A percentile compares a stretch with the other conserved stretches of the same genome.
Conservation (phyloP, 257 asterid species). For the Rubia yunnanensis region DNA sequence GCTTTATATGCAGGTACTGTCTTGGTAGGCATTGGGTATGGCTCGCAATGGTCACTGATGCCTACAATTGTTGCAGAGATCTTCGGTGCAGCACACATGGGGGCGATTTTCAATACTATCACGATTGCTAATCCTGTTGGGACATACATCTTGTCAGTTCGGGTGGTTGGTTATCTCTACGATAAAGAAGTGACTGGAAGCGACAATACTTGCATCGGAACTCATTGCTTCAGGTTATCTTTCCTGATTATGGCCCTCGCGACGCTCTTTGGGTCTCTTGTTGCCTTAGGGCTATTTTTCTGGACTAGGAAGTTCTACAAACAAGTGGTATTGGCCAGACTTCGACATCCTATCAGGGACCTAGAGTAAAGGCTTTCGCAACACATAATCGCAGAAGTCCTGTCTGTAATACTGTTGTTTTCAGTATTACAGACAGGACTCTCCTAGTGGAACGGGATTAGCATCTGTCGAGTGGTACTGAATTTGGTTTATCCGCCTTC, state of each 20-base stretch:
- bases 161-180: slow-evolving; percentile 63
- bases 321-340: slow-evolving; percentile 31
- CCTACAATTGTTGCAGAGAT: slow-evolving; percentile 74
- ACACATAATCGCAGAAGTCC: background rate
- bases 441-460: too few relatives aligned
- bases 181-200: slow-evolving; percentile 42
- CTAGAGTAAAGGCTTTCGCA: slow-evolving; percentile 9
- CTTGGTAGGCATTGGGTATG: slow-evolving; percentile 74
- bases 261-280: slow-evolving; percentile 52
- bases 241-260: slow-evolving; percentile 64
- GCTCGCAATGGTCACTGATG: slow-evolving; percentile 95
- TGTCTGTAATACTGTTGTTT: background rate
- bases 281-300: slow-evolving; percentile 55
- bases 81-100: slow-evolving; percentile 62
- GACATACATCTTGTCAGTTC: slow-evolving; percentile 63
- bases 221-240: slow-evolving; percentile 54
- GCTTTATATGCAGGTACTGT: slow-evolving; percentile 61
- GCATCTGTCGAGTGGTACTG: background rate
- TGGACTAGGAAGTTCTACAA: slow-evolving; percentile 57
- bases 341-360: slow-evolving; percentile 19
- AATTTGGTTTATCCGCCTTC: background rate
- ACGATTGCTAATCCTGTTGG: slow-evolving; percentile 72
- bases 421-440: background rate
- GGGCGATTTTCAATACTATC: slow-evolving; percentile 77
- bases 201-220: slow-evolving; percentile 52